phyloP scores from a whole-genome alignment of 306 rosid species.

The Lathyrus oleraceus region DNA sequence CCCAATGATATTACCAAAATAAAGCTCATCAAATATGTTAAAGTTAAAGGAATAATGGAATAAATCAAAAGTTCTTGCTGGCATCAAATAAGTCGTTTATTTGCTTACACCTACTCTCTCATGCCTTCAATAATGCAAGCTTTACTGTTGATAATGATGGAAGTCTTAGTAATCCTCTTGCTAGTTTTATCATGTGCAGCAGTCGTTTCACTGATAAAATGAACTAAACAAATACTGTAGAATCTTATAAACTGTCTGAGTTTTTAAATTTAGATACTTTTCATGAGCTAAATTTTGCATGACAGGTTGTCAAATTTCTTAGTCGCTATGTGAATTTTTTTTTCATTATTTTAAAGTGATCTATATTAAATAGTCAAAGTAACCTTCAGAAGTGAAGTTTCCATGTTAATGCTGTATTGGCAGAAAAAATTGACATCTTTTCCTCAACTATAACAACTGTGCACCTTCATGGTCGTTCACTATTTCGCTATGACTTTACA shows the following conservation, averaged over 20 bases:
- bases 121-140: slow-evolving; percentile 5
- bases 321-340: background rate
- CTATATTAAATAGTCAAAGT: background rate
- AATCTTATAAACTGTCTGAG: background rate
- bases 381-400: slow-evolving; percentile 17
- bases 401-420: slow-evolving; percentile 11
- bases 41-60: background rate
- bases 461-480: slow-evolving; percentile 6
- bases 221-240: slow-evolving; percentile 1
- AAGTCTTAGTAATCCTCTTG: slow-evolving; percentile 6
- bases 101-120: background rate
- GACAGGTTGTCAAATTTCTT: slow-evolving; percentile 15
- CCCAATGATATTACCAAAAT: background rate
- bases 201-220: background rate
- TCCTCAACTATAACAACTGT: background rate
- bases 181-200: background rate
- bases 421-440: background rate
- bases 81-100: background rate
- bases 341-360: background rate
- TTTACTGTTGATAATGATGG: slow-evolving; percentile 6
- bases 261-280: slow-evolving; percentile 11
- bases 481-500: slow-evolving; percentile 22
- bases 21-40: background rate
- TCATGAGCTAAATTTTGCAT: slow-evolving; percentile 25
- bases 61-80: background rate